Evolutionary conservation across 371 early-diverging fungal species (phyloP), one percentile per base, ranked within the genome.

Genomic region (Mortierella sp.): DNA sequence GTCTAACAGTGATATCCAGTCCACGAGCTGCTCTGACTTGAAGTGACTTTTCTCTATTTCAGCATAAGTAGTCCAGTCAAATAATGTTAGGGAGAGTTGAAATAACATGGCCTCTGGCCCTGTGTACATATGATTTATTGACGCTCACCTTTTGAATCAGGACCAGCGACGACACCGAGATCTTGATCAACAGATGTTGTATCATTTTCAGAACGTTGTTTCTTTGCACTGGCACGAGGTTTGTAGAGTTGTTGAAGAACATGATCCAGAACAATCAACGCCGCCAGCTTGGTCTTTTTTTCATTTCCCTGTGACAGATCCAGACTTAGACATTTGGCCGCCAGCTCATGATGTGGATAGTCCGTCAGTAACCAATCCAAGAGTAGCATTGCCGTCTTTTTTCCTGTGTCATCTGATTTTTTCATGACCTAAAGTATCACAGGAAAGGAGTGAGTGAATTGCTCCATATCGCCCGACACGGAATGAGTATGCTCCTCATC

Each of bases 311-410:
- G 45, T 37, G 18, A 37, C 16, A 76, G 45, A 3, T 76, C 77
- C 14, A 0, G 23, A 47, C 62, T 45, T 1, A 76, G 16, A 47
- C 68, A 64, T 16, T 37, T 59, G 14, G 51, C 55, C 56, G 72
- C 56, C 15, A 71, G 26, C 6, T 21, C 1, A 2, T 58, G 47
- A 25, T 57, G 47, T 0, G 68, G 58, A 15, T 53, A 61, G 5
- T 62, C 62, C 15, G 68, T 21, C 4, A 76, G 16, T 4, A 72
- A 61, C 77, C 77, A 76, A 29, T 68, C 77, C 62, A 76, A 18
- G 16, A 76, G 59, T 0, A 67, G 18, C 19, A 64, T 62, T 21
- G 77, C 64, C 3, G 61, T 58, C 46, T 62, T 63, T 37, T 65
- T 76, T 26, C 30, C 68, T 18, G 48, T 14, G 11, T 68, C 69